Evolutionary conservation across 768 basidiomycete species (phyloP), one percentile per base, ranked within the genome.

Genomic region (Amanita muscaria): DNA sequence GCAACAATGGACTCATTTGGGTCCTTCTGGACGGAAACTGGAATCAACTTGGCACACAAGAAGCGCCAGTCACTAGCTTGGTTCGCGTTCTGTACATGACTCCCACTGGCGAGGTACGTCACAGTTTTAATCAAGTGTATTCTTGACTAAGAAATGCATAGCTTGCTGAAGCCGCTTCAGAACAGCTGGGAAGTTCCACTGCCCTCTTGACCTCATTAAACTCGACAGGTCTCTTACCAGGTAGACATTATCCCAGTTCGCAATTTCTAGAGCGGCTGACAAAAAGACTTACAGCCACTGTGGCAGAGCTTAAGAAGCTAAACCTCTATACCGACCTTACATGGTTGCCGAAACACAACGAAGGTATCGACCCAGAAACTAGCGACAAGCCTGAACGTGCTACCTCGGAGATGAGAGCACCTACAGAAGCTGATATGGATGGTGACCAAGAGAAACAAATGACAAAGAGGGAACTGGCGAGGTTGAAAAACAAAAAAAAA

Each of bases 311-410:
- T 3, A 65, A 72, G 43, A 55, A 60, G 3, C 64, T 87, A 1
- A 78, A 83, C 41, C 61, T 87, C 2, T 88, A 88, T 53, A 61
- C 65, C 2, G 65, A 70, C 40, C 65, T 87, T 22, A 60, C 64
- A 0, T 66, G 71, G 16, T 63, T 87, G 48, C 83, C 84, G 3
- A 87, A 87, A 55, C 68, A 71, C 46, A 58, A 65, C 15, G 71
- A 75, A 29, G 63, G 35, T 36, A 52, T 44, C 16, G 40, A 53
- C 34, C 30, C 46, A 35, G 42, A 19, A 38, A 7, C 37, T 24
- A 24, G 35, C 35, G 33, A 9, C 16, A 47, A 40, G 40, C 24
- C 36, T 36, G 41, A 43, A n/a, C 37, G 18, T 22, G 39, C 12
- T 23, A 5, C 44, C 5, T 40, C 44, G 31, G 41, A 41, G 24